Conservation (phyloP, 139 green algal genomes). For the Dunaliella primolecta region DNA sequence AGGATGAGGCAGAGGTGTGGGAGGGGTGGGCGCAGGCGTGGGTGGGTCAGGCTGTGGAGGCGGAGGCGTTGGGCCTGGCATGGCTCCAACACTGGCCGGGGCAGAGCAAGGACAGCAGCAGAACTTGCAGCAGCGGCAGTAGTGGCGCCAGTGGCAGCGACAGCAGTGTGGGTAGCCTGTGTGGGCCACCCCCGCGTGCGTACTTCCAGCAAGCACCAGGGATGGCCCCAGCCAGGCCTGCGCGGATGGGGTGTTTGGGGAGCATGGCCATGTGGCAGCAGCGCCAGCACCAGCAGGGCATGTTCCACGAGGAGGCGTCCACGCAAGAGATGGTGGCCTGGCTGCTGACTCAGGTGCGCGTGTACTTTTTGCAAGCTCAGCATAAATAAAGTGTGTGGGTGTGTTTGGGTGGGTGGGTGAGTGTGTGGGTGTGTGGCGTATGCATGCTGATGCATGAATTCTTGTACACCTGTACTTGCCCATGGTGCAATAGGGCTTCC, state of each 20-base stretch:
- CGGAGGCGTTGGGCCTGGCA: not conserved
- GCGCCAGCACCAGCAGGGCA: not conserved
- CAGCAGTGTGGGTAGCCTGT: not conserved
- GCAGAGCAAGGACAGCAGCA: too few species aligned
- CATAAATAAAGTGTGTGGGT: not conserved
- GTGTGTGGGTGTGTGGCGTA: too few species aligned
- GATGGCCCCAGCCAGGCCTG: too few species aligned
- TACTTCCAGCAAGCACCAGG: not conserved
- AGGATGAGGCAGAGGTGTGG: not conserved
- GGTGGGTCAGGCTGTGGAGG: not conserved
- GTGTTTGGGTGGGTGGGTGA: not conserved
- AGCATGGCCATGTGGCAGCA: too few species aligned
- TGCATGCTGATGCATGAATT: too few species aligned
- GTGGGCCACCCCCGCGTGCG: not conserved
- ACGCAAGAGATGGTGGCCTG: not conserved
- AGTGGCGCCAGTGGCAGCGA: not conserved
- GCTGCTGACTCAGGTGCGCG: not conserved
- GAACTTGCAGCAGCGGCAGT: too few species aligned
- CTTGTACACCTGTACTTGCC: too few species aligned
- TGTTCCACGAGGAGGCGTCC: not conserved
- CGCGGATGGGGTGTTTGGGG: too few species aligned
- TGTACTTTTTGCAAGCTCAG: too few species aligned
- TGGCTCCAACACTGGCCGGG: too few species aligned
- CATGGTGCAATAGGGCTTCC: too few species aligned
- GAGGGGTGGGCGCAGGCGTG: not conserved